These are phyloP conservation scores for Zancudomyces culisetae DNA, from an alignment of 371 early-diverging fungal species.

Conservation along the genomic window DNA sequence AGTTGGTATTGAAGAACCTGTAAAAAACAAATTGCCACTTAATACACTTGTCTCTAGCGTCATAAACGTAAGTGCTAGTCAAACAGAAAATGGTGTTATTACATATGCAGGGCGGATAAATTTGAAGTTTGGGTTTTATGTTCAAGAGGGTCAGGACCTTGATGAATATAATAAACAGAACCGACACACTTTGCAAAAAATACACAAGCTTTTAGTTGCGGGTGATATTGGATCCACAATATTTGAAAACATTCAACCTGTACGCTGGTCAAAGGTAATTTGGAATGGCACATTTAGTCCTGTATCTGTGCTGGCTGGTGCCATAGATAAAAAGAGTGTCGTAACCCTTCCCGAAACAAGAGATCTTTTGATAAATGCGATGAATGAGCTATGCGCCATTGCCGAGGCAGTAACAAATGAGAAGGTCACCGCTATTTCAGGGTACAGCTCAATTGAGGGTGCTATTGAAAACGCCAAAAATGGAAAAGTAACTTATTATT, in stretches of 20 bases:
- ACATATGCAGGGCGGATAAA: slow-evolving; percentile 18
- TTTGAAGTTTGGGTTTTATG: slow-evolving; percentile 25
- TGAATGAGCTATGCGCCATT: slow-evolving; percentile 37
- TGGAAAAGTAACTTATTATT: slow-evolving; percentile 3
- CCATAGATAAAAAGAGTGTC: slow-evolving; percentile 36
- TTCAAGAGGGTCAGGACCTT: slow-evolving; percentile 8
- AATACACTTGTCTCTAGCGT: slow-evolving; percentile 53
- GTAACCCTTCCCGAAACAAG: slow-evolving; percentile 31
- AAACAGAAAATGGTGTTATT: slow-evolving; percentile 38
- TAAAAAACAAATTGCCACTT: slow-evolving; percentile 34
- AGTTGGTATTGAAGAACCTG: slow-evolving; percentile 53
- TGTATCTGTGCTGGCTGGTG: slow-evolving; percentile 42
- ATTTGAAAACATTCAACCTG: slow-evolving; percentile 38
- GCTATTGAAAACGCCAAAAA: slow-evolving; percentile 6
- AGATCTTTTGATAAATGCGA: slow-evolving; percentile 28
- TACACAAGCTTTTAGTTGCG: slow-evolving; percentile 20
- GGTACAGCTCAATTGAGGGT: slow-evolving; percentile 7
- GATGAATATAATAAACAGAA: slow-evolving; percentile 14
- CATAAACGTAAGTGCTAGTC: slow-evolving; percentile 51
- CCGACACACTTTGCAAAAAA: slow-evolving; percentile 11
- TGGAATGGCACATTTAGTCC: slow-evolving; percentile 71
- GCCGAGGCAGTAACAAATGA: slow-evolving; percentile 20
- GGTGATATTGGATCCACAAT: slow-evolving; percentile 28
- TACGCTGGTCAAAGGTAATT: slow-evolving; percentile 68
- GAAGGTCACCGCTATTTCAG: slow-evolving; percentile 6